Percentiles rank a stretch among this genome's conserved stretches.
These are phyloP conservation scores for Martensiomyces pterosporus DNA, from an alignment of 192 early-diverging fungal species.

Conservation along the genomic window DNA sequence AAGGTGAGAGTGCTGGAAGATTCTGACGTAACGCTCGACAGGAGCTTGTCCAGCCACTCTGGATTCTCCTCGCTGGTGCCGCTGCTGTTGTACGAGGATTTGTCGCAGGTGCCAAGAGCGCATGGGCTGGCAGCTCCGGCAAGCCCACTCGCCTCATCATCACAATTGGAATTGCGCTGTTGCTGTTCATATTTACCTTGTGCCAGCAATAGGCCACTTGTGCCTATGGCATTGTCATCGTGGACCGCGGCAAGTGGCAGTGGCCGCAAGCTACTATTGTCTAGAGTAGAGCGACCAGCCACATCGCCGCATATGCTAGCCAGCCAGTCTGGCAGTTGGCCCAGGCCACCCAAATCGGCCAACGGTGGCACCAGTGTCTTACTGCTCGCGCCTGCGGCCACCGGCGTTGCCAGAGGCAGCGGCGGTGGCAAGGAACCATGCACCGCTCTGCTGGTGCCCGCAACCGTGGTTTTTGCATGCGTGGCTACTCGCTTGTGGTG, in stretches of 20 bases:
- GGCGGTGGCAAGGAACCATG: no score
- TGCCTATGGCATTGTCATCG: no score
- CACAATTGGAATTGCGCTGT: not conserved
- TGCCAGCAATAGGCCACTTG: constrained; percentile 1
- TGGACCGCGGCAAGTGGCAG: no score
- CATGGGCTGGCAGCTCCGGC: constrained; percentile 8
- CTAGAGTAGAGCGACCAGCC: not conserved
- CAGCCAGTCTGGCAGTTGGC: constrained; percentile 18
- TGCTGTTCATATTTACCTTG: constrained; percentile 34
- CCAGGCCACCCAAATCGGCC: not conserved
- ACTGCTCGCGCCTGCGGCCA: not conserved
- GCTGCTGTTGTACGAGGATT: constrained; percentile 5
- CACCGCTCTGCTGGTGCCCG: no score
- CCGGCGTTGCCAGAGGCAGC: not conserved
- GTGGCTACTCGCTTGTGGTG: constrained; percentile 4
- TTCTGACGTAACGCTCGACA: not conserved
- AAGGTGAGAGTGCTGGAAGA: not conserved
- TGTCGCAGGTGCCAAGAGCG: constrained; percentile 6
- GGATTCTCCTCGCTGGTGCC: not conserved
- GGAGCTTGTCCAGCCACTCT: constrained; percentile 17
- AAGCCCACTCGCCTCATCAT: constrained; percentile 2
- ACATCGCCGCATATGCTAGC: constrained; percentile 8
- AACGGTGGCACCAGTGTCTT: not conserved
- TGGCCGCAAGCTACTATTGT: not conserved
- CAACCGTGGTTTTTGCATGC: not conserved